Base-by-base conservation (phyloP, 345 rosid species). In the Eutrema yunnanense region DNA sequence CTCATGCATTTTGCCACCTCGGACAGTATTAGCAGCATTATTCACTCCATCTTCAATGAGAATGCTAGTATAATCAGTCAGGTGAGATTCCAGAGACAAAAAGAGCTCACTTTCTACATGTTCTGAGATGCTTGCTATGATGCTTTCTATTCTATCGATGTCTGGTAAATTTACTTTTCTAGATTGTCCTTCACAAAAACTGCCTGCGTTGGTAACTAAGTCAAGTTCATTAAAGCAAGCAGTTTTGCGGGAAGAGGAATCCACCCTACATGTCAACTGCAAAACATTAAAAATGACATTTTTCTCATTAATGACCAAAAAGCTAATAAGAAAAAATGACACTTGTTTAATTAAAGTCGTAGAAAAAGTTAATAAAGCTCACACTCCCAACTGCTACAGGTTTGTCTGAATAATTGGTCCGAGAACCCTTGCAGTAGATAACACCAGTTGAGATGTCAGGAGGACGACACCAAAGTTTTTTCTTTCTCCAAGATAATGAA, bases 401-500 rank as follows among this genome's bases (percentile, higher is more conserved):
- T 44, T 46, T 55, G n/a, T 64, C 74, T 68, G 66, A 82, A 79
- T 38, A 50, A 43, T 75, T 71, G 63, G 55, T 59, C 46, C 9
- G 47, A 57, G 48, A 63, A 33, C 58, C 62, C 50, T 14, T 56
- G 51, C 37, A 10, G 52, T 68, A 37, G 65, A 59, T 62, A 47
- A 69, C 42, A 56, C 78, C 72, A 22, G 77, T 44, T 71, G 73
- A 50, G 37, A 42, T 41, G 49, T 67, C 57, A 11, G 89, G 78
- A 71, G 50, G 81, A 58, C 62, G 81, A 76, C 72, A 83, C 96
- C 99, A 95, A 54, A 85, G 76, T 80, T 79, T 90, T 52, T 69
- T 73, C 69, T 78, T 85, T 73, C 96, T 82, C 99, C 99, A 95
- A 60, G 79, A 65, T 70, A 78, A 74, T 37, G 79, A 56, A 81